A percentile compares a stretch with the other conserved stretches of the same genome.
phyloP scores from a whole-genome alignment of 805 yeast genomes.

The Cyberlindnera mississippiensis region DNA sequence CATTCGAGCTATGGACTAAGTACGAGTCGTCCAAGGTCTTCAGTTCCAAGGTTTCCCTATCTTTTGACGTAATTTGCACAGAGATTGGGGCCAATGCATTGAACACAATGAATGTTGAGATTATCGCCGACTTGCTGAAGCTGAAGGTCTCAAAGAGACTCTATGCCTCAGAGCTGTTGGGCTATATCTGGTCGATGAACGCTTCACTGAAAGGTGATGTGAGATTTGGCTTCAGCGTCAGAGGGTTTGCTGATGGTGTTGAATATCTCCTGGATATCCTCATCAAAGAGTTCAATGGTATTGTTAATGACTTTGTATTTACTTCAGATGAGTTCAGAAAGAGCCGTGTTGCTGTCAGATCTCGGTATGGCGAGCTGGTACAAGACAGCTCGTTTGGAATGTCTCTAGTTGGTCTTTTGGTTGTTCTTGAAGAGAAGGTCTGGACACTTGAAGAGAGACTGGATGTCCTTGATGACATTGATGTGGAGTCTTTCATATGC shows the following conservation, averaged over 20 bases:
- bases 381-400: slow-evolving; percentile 43
- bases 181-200: slow-evolving; percentile 52
- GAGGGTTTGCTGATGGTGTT: slow-evolving; percentile 48
- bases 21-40: slow-evolving; percentile 30
- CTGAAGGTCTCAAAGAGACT: slow-evolving; percentile 36
- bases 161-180: slow-evolving; percentile 52
- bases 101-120: slow-evolving; percentile 47
- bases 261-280: slow-evolving; percentile 33
- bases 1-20: slow-evolving; percentile 52
- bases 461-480: slow-evolving; percentile 50
- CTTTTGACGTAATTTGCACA: slow-evolving; percentile 42
- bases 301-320: slow-evolving; percentile 17
- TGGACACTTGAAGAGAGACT: slow-evolving; percentile 54
- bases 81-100: slow-evolving; percentile 31
- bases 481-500: slow-evolving; percentile 31
- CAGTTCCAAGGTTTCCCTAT: slow-evolving; percentile 35
- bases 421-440: slow-evolving; percentile 51
- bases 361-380: slow-evolving; percentile 41
- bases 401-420: slow-evolving; percentile 46
- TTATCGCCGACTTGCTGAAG: slow-evolving; percentile 47
- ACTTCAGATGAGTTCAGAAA: slow-evolving; percentile 38
- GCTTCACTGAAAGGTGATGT: slow-evolving; percentile 54
- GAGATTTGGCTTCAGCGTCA: slow-evolving; percentile 46
- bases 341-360: slow-evolving; percentile 45
- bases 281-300: slow-evolving; percentile 28